These are phyloP conservation scores for Asterochloris sp. DNA, from an alignment of 139 green algal genomes.

Conservation along the genomic window DNA sequence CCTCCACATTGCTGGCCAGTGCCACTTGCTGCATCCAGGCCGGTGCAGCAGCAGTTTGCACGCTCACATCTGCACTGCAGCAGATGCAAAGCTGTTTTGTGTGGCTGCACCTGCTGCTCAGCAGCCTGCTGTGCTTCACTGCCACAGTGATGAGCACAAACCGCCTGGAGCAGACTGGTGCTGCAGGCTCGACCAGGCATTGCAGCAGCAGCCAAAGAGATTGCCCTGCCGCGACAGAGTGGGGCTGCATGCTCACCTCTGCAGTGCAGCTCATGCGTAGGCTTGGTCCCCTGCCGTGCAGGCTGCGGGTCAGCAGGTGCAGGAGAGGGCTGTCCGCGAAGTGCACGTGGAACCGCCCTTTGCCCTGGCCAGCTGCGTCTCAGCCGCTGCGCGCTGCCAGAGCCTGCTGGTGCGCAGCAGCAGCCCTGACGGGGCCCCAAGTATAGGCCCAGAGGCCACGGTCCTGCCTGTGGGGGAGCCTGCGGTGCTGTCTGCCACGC, in stretches of 20 bases:
- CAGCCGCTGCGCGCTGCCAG: background rate
- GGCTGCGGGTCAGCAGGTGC: background rate
- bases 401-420: conserved; percentile 1
- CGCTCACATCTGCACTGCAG: background rate
- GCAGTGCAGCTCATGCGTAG: background rate
- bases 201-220: background rate
- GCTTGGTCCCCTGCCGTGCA: background rate
- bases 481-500: conserved; percentile 8
- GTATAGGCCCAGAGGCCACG: too few relatives aligned
- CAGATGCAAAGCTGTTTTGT: background rate
- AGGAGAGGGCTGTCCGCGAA: background rate
- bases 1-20: too few relatives aligned
- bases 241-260: background rate
- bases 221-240: background rate
- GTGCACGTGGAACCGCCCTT: conserved; percentile 9
- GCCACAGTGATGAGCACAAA: background rate
- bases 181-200: background rate
- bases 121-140: background rate
- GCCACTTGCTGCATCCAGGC: too few relatives aligned
- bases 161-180: background rate
- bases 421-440: background rate
- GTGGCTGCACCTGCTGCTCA: background rate
- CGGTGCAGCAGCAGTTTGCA: too few relatives aligned
- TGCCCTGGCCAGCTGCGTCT: background rate
- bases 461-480: conserved; percentile 7